Evolutionary conservation across 371 early-diverging fungal species (phyloP).

Genomic region (Circinella minor): DNA sequence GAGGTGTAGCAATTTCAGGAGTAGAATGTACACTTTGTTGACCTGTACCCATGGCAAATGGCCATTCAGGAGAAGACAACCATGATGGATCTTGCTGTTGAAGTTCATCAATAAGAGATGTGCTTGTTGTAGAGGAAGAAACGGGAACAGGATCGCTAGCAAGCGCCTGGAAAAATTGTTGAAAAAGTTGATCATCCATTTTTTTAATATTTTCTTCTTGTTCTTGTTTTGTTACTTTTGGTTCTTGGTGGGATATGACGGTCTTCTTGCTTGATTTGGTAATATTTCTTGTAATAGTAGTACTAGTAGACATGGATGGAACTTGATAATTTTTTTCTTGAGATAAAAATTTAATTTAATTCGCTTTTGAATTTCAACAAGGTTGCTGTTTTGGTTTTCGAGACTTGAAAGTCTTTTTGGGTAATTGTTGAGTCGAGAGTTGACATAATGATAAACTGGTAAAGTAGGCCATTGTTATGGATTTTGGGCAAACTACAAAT

Average conservation of each 20-base stretch:
- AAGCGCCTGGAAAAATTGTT: conserved; percentile 27
- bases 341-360: background rate
- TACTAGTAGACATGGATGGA: background rate
- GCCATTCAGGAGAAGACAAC: conserved; percentile 20
- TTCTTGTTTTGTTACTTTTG: background rate
- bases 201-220: conserved; percentile 13
- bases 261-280: conserved; percentile 1
- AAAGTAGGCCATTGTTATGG: conserved; percentile 24
- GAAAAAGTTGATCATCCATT: conserved; percentile 25
- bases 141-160: background rate
- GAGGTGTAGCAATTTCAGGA: conserved; percentile 33
- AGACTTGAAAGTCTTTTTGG: conserved; percentile 28
- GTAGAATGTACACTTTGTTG: conserved; percentile 25
- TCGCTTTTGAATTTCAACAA: conserved; percentile 16
- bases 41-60: conserved; percentile 12
- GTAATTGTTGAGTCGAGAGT: conserved; percentile 12
- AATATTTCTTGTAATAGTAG: background rate
- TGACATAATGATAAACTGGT: conserved; percentile 22
- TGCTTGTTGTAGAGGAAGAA: background rate
- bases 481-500: conserved; percentile 17
- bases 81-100: conserved; percentile 14
- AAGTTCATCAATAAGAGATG: too few relatives aligned
- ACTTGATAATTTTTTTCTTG: background rate
- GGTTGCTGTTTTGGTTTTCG: conserved; percentile 23
- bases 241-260: background rate